These are phyloP conservation scores for Cystobasidiopsis lactophilus DNA, from an alignment of 768 basidiomycete genomes.

Conservation along the genomic window DNA sequence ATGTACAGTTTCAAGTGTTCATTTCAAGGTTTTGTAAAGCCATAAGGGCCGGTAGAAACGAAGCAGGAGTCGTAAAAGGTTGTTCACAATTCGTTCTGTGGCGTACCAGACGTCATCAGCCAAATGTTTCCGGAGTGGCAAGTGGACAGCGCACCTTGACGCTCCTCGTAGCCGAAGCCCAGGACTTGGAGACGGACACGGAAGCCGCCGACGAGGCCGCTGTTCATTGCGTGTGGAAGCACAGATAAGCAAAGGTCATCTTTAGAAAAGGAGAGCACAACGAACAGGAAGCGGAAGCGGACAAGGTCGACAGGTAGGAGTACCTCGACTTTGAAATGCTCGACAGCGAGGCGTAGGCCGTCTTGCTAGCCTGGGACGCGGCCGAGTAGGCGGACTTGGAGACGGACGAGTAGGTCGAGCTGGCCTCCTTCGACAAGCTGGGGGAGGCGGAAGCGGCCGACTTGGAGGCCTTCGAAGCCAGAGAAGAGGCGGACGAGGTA, in stretches of 20 bases:
- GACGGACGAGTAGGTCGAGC: slow-evolving; percentile 14
- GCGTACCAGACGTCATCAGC: no score
- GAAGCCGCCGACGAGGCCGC: not conserved
- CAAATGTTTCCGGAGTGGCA: no score
- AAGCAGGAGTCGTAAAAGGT: no score
- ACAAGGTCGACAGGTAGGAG: not conserved
- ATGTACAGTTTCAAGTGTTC: no score
- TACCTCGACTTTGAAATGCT: not conserved
- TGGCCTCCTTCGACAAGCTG: slow-evolving; percentile 16
- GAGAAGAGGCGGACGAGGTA: slow-evolving; percentile 7
- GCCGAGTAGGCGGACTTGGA: slow-evolving; percentile 7
- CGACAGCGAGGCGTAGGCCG: not conserved
- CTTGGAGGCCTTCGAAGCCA: slow-evolving; percentile 16
- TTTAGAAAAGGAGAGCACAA: not conserved
- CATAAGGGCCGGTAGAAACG: no score
- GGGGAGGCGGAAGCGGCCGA: slow-evolving; percentile 17
- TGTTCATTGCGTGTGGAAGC: not conserved
- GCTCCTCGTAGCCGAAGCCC: slow-evolving; percentile 2
- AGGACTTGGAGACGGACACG: slow-evolving; percentile 1
- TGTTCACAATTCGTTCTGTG: no score
- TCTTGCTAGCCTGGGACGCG: not conserved
- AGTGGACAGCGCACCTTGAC: slow-evolving; percentile 4
- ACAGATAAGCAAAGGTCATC: not conserved
- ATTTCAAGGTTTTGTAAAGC: no score
- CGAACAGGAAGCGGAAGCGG: not conserved